These are phyloP conservation scores for Colletotrichum eleusines DNA, from an alignment of 2,329 filamentous ascomycete species.

Conservation along the genomic window DNA sequence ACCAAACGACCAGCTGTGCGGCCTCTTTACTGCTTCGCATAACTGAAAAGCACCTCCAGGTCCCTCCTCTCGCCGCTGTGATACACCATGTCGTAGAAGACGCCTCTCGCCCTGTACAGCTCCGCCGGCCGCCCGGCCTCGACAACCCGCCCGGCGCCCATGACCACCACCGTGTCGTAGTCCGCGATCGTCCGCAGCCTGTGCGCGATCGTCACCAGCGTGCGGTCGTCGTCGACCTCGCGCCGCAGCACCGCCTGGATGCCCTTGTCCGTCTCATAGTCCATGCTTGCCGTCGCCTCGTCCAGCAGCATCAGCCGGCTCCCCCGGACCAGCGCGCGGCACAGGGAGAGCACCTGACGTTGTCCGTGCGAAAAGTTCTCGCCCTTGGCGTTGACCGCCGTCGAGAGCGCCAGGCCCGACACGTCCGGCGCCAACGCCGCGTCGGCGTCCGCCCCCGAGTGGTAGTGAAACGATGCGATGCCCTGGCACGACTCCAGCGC, in stretches of 20 bases:
- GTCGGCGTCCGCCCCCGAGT: conserved; percentile 51
- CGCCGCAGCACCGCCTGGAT: conserved; percentile 66
- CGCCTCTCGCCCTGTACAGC: conserved; percentile 58
- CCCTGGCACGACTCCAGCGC: conserved; percentile 73
- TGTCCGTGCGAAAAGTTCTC: conserved; percentile 70
- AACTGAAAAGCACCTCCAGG: conserved; percentile 52
- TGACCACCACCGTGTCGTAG: conserved; percentile 69
- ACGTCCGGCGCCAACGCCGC: conserved; percentile 35
- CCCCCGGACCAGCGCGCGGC: conserved; percentile 66
- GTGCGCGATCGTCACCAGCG: conserved; percentile 70
- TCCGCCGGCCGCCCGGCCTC: conserved; percentile 65
- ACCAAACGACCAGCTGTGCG: neutral
- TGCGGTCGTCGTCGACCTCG: conserved; percentile 63
- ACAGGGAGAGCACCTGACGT: conserved; percentile 69
- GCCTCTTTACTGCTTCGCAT: neutral
- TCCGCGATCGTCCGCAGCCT: conserved; percentile 70
- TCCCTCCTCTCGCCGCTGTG: conserved; percentile 66
- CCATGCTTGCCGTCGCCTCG: conserved; percentile 71
- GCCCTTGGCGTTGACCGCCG: conserved; percentile 63
- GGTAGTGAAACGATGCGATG: conserved; percentile 63
- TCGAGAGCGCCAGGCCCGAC: conserved; percentile 54
- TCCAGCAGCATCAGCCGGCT: conserved; percentile 69
- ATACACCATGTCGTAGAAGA: conserved; percentile 67
- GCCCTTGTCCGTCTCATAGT: conserved; percentile 67
- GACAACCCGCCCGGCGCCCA: conserved; percentile 65